Base-by-base conservation (phyloP, 768 basidiomycete genomes). In the Boletus pseudopeckii region DNA sequence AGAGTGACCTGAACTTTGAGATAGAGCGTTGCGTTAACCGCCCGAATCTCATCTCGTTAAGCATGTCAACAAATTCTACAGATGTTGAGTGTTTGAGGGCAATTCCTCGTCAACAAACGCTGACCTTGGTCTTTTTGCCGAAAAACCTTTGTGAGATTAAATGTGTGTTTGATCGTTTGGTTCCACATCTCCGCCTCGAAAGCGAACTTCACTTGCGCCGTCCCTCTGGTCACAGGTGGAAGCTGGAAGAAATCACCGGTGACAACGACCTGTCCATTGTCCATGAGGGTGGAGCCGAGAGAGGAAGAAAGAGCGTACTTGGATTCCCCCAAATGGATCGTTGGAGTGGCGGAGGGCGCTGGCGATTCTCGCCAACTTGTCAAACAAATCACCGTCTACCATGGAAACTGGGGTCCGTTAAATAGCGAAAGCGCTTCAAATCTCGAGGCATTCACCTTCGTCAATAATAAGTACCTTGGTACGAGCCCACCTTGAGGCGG, bases 231-330 rank as follows among this genome's bases (percentile, higher is more conserved):
- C 0, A 98, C 94, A 2, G 97, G 97, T 0, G 97, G 97, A 5
- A 99, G 81, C 68, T 99, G 96, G 75, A 98, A 98, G 74, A 98
- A 98, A 67, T 99, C 97, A 8, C 97, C 97, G 2, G 94, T 96
- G 22, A 98, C 86, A 55, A 98, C 78, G 38, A 98, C 72, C 90
- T 93, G 65, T 41, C 43, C 42, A 40, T 18, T 47, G 26, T 34
- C 15, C 9, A 30, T 60, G 9, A 50, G 53, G 15, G 50, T 24
- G 5, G 28, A 39, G 13, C 22, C 18, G 49, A 37, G 44, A 18
- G 30, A 41, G 33, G 26, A 17, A 39, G 33, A 52, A 28, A 17
- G 5, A 17, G 8, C 67, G 10, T 34, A 89, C 89, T 77, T 98
- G 96, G 26, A 98, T 95, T 2, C 92, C 97, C 36, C 97, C 97